These are phyloP conservation scores for Podospora conica DNA, from an alignment of 495 filamentous ascomycete species.

Conservation along the genomic window DNA sequence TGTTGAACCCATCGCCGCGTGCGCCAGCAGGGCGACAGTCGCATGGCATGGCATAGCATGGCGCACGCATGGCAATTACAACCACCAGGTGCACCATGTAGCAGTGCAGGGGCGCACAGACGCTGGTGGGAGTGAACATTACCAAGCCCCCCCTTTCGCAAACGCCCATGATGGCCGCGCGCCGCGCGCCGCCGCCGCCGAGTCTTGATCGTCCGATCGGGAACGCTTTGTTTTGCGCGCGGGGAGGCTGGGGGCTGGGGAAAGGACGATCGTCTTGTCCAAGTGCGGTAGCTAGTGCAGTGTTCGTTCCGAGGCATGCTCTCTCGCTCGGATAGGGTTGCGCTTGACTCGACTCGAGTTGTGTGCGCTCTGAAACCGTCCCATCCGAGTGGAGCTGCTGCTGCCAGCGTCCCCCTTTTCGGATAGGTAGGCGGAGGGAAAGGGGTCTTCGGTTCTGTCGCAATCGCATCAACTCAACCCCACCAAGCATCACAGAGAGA, in stretches of 20 bases:
- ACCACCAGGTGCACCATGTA: too few relatives aligned
- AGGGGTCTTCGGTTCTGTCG: too few relatives aligned
- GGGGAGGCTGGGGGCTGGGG: background rate
- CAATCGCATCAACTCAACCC: constrained; percentile 12
- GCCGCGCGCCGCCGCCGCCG: too few relatives aligned
- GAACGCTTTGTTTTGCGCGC: background rate
- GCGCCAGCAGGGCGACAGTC: too few relatives aligned
- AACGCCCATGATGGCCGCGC: background rate
- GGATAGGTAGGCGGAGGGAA: too few relatives aligned
- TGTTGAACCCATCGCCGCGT: too few relatives aligned
- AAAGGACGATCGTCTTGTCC: background rate
- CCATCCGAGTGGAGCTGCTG: constrained; percentile 3
- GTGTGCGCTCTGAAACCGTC: constrained; percentile 10
- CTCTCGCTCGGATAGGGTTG: background rate
- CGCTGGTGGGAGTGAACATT: too few relatives aligned
- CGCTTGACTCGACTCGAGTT: background rate
- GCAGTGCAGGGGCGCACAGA: background rate
- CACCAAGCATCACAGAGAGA: background rate
- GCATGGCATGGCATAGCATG: too few relatives aligned
- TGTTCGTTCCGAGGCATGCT: too few relatives aligned
- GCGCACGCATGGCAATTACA: background rate
- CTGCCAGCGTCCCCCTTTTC: background rate
- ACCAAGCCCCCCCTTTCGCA: background rate
- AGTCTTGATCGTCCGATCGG: background rate
- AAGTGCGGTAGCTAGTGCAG: background rate